Conservation (phyloP, 1,139 yeast genomes). For the Kluyveromyces marxianus region DNA sequence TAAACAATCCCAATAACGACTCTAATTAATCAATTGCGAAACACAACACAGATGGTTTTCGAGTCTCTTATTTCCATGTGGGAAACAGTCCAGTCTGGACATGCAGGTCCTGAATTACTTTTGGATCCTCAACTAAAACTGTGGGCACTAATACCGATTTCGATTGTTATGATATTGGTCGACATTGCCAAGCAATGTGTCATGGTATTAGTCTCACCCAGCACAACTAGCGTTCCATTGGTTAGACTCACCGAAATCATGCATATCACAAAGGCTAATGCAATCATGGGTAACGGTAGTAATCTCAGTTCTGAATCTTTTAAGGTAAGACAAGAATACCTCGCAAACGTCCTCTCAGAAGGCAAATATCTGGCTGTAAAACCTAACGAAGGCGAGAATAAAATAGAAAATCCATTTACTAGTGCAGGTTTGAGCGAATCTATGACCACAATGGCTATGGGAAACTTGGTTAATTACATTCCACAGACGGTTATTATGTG, state of each 20-base stretch:
- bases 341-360: constrained; percentile 21
- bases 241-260: constrained; percentile 55
- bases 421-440: constrained; percentile 71
- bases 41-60: not conserved
- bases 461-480: constrained; percentile 71
- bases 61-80: not conserved
- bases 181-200: constrained; percentile 73
- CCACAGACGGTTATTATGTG: constrained; percentile 95
- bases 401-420: constrained; percentile 52
- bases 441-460: constrained; percentile 73
- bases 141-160: constrained; percentile 90
- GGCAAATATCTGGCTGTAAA: constrained; percentile 29
- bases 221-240: constrained; percentile 46
- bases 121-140: constrained; percentile 77
- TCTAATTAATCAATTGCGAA: too few relatives aligned
- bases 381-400: constrained; percentile 41
- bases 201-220: constrained; percentile 51
- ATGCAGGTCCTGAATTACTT: constrained; percentile 39
- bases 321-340: constrained; percentile 25
- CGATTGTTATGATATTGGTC: constrained; percentile 84
- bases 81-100: not conserved
- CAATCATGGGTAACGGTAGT: constrained; percentile 48
- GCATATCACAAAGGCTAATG: constrained; percentile 45
- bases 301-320: constrained; percentile 34
- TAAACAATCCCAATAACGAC: too few relatives aligned